Conservation (phyloP, 2,329 filamentous ascomycete species). For the Stachybotrys elegans region DNA sequence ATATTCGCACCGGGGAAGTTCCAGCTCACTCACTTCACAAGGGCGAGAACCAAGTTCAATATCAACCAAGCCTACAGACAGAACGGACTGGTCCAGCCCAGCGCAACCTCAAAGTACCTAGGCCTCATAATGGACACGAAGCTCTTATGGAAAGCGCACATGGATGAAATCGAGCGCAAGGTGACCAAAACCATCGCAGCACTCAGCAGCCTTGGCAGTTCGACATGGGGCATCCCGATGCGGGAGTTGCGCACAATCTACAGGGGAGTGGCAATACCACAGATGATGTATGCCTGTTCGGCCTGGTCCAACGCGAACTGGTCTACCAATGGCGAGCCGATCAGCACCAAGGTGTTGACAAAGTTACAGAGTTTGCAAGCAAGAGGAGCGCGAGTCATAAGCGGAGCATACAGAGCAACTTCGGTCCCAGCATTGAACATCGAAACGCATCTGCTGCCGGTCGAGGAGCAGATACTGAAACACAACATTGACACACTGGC, state of each 20-base stretch:
- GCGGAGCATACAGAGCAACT: slow-evolving; percentile 3
- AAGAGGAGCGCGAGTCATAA: slow-evolving; percentile 2
- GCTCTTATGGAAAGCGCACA: not conserved
- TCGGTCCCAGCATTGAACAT: slow-evolving; percentile 3
- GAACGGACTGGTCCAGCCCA: not conserved
- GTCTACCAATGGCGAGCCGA: not conserved
- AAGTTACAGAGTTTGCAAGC: slow-evolving; percentile 3
- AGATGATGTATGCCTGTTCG: slow-evolving; percentile 3
- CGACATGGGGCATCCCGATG: not conserved
- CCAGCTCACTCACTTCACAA: not conserved
- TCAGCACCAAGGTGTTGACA: slow-evolving; percentile 1
- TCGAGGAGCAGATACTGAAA: slow-evolving; percentile 1
- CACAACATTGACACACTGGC: not conserved
- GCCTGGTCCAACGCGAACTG: slow-evolving; percentile 2
- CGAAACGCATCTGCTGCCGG: slow-evolving; percentile 3
- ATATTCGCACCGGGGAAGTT: not conserved
- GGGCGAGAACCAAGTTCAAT: not conserved
- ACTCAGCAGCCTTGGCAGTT: slow-evolving; percentile 2
- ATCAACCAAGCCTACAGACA: not conserved
- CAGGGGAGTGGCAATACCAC: slow-evolving; percentile 1
- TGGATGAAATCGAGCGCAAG: not conserved
- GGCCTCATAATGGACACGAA: slow-evolving; percentile 1
- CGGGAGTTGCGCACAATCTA: not conserved
- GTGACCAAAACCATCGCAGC: slow-evolving; percentile 1
- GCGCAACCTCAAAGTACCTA: not conserved